Base-by-base conservation (phyloP, 148 eudicot genomes). In the Camellia lanceoleosa region DNA sequence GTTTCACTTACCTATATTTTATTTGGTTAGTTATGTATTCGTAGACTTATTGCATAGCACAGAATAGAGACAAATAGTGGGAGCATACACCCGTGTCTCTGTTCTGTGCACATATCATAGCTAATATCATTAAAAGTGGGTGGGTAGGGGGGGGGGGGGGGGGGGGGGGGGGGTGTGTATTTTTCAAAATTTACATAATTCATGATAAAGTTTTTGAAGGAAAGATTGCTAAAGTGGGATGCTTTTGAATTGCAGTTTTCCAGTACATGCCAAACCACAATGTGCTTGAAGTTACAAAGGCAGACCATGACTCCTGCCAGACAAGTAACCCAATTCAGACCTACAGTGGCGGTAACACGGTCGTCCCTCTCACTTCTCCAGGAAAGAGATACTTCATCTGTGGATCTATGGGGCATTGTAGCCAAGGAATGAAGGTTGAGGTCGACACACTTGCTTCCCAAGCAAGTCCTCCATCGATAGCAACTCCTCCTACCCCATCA, bases 311-410 rank as follows among this genome's bases (percentile, higher is more conserved):
- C 23, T 69, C 91, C n/a, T 93, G 97, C 90, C 61, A 59, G 13
- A 19, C 83, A 4, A 84, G 46, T n/a, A 90, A 79, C 46, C 82
- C 97, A 0, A 42, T 93, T 15, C 78, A 74, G 47, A 64, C 77
- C 7, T 79, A 78, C 65, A 65, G 69, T 43, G 86, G 89, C 14
- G 94, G 97, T 56, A 61, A 13, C 68, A 82, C 94, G 0, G 41
- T 73, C 69, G 78, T 89, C 3, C 42, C 87, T 10, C 89, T 93
- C 41, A 38, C 63, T 42, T 74, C 90, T 14, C 71, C 88, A 2
- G 97, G 97, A 15, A 88, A 71, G 60, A 69, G 94, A 23, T 93
- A 93, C 93, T 93, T 93, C 90, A 87, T 90, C 16, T 93, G 97
- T 63, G 89, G 90, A 7, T 80, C 80, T 10, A 61, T 70, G 3